phyloP scores from a whole-genome alignment of 2,329 filamentous ascomycete species.

The Cytospora leucostoma region DNA sequence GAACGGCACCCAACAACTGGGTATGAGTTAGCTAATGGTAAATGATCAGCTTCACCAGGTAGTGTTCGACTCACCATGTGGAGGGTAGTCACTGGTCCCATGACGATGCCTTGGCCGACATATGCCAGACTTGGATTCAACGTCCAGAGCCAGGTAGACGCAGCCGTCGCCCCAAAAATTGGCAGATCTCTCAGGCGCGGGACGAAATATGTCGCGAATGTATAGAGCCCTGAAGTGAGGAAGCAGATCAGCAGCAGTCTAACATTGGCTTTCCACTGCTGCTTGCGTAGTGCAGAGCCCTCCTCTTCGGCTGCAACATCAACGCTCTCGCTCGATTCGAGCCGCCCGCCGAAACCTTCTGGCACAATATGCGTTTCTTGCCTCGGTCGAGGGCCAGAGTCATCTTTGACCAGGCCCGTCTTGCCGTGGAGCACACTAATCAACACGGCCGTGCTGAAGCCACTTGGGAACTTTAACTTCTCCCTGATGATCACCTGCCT shows the following conservation, averaged over 20 bases:
- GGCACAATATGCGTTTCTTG: slow-evolving; percentile 28
- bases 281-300: slow-evolving; percentile 37
- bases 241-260: slow-evolving; percentile 60
- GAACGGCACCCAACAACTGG: slow-evolving; percentile 71
- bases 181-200: slow-evolving; percentile 84
- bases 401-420: slow-evolving; percentile 32
- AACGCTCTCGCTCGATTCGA: slow-evolving; percentile 19
- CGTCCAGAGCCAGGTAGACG: slow-evolving; percentile 87
- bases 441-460: slow-evolving; percentile 91
- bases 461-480: slow-evolving; percentile 90
- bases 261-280: slow-evolving; percentile 50
- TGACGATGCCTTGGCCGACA: slow-evolving; percentile 95
- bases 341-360: slow-evolving; percentile 6
- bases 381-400: slow-evolving; percentile 35
- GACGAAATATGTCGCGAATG: slow-evolving; percentile 85
- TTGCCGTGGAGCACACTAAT: slow-evolving; percentile 84
- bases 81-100: slow-evolving; percentile 92
- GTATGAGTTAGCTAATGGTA: neutral
- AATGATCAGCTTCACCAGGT: too few species aligned
- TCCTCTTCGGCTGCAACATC: slow-evolving; percentile 30
- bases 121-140: slow-evolving; percentile 97
- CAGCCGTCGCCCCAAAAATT: slow-evolving; percentile 74
- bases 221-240: slow-evolving; percentile 64
- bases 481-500: slow-evolving; percentile 92
- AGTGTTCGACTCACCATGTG: slow-evolving; percentile 64